Percentiles rank a stretch among this genome's conserved stretches.
Conservation (phyloP, 2,329 filamentous ascomycete genomes). For the Talaromyces sp. region DNA sequence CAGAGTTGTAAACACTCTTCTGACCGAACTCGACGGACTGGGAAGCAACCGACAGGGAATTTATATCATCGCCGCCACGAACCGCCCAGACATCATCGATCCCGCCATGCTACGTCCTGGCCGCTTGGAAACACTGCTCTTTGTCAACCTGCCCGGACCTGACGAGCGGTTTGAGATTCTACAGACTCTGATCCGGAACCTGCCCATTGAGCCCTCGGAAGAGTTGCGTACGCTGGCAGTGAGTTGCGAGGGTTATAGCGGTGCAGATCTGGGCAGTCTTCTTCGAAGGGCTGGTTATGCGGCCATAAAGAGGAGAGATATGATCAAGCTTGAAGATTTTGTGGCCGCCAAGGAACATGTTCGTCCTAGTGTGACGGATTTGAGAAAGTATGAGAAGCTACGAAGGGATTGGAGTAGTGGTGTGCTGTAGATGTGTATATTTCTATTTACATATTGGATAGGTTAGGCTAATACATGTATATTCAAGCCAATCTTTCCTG, state of each 20-base stretch:
- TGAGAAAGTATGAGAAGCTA: slow-evolving; percentile 52
- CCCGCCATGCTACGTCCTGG: slow-evolving; percentile 90
- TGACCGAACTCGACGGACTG: slow-evolving; percentile 89
- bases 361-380: slow-evolving; percentile 50
- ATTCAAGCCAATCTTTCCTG: neutral
- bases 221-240: slow-evolving; percentile 60
- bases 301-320: slow-evolving; percentile 46
- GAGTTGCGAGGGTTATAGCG: slow-evolving; percentile 72
- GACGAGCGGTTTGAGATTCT: slow-evolving; percentile 83
- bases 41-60: slow-evolving; percentile 69
- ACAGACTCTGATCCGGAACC: slow-evolving; percentile 53
- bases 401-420: slow-evolving; percentile 42
- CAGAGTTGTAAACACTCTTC: slow-evolving; percentile 87
- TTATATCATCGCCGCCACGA: slow-evolving; percentile 92
- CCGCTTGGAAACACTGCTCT: slow-evolving; percentile 79
- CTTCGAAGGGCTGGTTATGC: slow-evolving; percentile 54
- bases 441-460: neutral
- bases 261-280: slow-evolving; percentile 57
- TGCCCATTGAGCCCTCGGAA: slow-evolving; percentile 47
- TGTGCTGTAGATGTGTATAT: neutral
- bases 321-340: slow-evolving; percentile 42
- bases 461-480: neutral
- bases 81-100: slow-evolving; percentile 94
- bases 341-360: slow-evolving; percentile 34
- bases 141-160: slow-evolving; percentile 75